Percentiles rank a stretch among this genome's conserved stretches.
Conservation (phyloP, 1,284 basidiomycete species). For the Ustilago trichophora region DNA sequence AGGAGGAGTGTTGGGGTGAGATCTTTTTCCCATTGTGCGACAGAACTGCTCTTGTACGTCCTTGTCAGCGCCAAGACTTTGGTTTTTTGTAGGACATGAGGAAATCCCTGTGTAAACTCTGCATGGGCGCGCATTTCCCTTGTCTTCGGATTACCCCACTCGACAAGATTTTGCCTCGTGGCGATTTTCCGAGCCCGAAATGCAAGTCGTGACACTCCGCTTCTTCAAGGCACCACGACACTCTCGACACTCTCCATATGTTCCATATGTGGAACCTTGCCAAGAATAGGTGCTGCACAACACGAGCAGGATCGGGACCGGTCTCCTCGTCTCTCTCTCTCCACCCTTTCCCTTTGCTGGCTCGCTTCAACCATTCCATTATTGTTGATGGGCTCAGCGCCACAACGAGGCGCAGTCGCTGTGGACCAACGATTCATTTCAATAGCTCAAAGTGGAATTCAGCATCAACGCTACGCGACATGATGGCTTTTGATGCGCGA, state of each 20-base stretch:
- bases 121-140: slow-evolving; percentile 1
- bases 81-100: not conserved
- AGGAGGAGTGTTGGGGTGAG: not conserved
- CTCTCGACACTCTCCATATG: too few relatives aligned
- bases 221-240: too few relatives aligned
- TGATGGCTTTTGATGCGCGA: too few relatives aligned
- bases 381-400: not conserved
- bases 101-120: not conserved
- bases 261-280: too few relatives aligned
- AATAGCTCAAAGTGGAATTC: too few relatives aligned
- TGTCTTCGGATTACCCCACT: slow-evolving; percentile 4
- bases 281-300: too few relatives aligned
- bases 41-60: too few relatives aligned
- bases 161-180: not conserved
- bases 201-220: not conserved
- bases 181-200: slow-evolving; percentile 5
- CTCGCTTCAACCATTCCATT: not conserved
- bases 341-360: not conserved
- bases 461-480: too few relatives aligned
- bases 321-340: too few relatives aligned
- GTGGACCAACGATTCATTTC: too few relatives aligned
- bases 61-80: slow-evolving; percentile 4
- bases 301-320: too few relatives aligned
- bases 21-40: too few relatives aligned
- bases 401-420: not conserved